Percentiles rank a stretch among this genome's conserved stretches.
These are phyloP conservation scores for Modicella reniformis DNA, from an alignment of 371 early-diverging fungal species.

Conservation along the genomic window DNA sequence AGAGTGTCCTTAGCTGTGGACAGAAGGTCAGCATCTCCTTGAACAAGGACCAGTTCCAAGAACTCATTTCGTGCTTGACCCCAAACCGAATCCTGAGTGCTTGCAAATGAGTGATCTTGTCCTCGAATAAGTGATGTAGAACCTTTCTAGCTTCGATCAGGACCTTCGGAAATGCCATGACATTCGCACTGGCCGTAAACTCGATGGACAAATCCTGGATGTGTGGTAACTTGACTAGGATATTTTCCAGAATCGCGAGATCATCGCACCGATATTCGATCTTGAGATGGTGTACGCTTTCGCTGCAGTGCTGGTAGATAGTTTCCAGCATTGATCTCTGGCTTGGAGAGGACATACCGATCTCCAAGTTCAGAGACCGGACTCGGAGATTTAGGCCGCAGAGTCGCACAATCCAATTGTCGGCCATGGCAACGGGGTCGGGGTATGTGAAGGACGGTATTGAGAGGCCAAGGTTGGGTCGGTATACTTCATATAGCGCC, in stretches of 20 bases:
- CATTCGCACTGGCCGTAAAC: conserved; percentile 2
- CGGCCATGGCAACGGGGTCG: not conserved
- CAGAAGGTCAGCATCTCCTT: no score
- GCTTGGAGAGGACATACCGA: conserved; percentile 4
- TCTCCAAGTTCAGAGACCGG: conserved; percentile 3
- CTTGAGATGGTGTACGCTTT: not conserved
- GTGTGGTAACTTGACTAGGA: conserved; percentile 1
- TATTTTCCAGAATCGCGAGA: conserved; percentile 1
- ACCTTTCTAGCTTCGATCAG: conserved; percentile 1
- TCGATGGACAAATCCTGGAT: conserved; percentile 6
- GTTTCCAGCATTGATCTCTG: not conserved
- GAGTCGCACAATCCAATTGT: not conserved
- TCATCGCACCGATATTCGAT: conserved; percentile 18
- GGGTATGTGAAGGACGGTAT: conserved; percentile 2
- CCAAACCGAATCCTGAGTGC: no score
- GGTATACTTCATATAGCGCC: conserved; percentile 4
- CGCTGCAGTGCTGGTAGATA: conserved; percentile 1
- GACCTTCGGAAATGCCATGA: not conserved
- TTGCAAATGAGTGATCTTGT: no score
- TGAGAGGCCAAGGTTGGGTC: conserved; percentile 4
- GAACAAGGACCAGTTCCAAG: no score
- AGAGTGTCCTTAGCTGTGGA: no score
- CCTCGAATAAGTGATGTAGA: not conserved
- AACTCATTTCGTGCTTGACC: no score
- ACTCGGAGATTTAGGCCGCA: not conserved